These are phyloP conservation scores for Pseudocercospora vitis DNA, from an alignment of 2,329 filamentous ascomycete genomes.

Conservation along the genomic window DNA sequence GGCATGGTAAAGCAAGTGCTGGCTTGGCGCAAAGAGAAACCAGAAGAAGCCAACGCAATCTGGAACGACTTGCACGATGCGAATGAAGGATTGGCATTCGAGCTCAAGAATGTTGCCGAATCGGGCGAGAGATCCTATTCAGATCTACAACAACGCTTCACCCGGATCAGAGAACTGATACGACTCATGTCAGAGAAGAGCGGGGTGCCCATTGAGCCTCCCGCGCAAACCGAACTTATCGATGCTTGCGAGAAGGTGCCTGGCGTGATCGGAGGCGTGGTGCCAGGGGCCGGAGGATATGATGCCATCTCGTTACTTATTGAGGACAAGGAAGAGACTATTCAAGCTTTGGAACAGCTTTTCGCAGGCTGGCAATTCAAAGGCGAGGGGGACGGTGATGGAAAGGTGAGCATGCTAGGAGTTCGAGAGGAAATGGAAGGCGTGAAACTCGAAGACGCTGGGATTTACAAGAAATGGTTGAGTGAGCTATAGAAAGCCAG, in stretches of 20 bases:
- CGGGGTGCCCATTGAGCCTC: constrained; percentile 84
- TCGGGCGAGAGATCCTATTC: constrained; percentile 52
- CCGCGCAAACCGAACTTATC: constrained; percentile 77
- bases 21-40: constrained; percentile 70
- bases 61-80: constrained; percentile 73
- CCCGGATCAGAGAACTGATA: constrained; percentile 60
- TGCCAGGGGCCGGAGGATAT: constrained; percentile 90
- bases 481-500: constrained; percentile 15
- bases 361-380: constrained; percentile 63
- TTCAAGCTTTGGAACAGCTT: constrained; percentile 60
- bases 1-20: constrained; percentile 94
- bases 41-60: constrained; percentile 63
- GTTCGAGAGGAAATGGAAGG: constrained; percentile 75
- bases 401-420: constrained; percentile 66
- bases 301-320: constrained; percentile 85
- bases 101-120: constrained; percentile 57
- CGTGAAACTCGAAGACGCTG: constrained; percentile 44
- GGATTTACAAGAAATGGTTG: constrained; percentile 42
- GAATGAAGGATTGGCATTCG: constrained; percentile 69
- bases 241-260: constrained; percentile 70
- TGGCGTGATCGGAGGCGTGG: constrained; percentile 86
- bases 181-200: constrained; percentile 72
- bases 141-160: constrained; percentile 54
- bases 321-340: constrained; percentile 67
- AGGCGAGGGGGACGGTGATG: constrained; percentile 40